Evolutionary conservation across 2,329 filamentous ascomycete genomes (phyloP), one percentile per base, ranked within the genome.

Genomic region (Sphaerulina populicola): DNA sequence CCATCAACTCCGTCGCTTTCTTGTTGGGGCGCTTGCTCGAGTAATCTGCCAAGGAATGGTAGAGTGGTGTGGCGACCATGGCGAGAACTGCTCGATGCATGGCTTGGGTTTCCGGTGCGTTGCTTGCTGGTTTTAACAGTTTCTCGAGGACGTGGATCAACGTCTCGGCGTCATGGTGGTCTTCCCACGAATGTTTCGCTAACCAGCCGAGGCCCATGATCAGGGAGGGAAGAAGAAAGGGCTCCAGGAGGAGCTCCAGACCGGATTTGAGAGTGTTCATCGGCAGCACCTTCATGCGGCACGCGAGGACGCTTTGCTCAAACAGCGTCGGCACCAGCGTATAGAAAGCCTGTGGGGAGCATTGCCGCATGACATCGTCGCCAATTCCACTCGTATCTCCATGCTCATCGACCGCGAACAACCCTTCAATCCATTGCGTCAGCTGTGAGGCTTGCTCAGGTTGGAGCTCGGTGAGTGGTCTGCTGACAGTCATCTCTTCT

Each of bases 281-380:
- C 1, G 77, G 77, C 4, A 94, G 68, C 37, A 79, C 74, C 5
- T 81, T 81, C 1, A 76, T 75, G n/a, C 79, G 78, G 58, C 81
- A 82, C 1, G 85, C 87, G 33, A 85, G 72, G 0, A 88, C 78
- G 38, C 85, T 87, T 59, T 88, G 84, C 58, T 84, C 78, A 64
- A 91, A 89, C 0, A 93, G 71, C 0, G 85, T 84, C 1, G 88
- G 85, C 11, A 89, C 81, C 3, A 93, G 74, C 14, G 86, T 71
- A 61, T 91, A 91, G 64, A 93, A 93, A 36, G 89, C 82, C 62
- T 90, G 86, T 1, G 88, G 88, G 1, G 83, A 82, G 60, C 87
- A 93, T 1, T 85, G 85, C 7, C 85, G 83, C 79, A 91, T 87
- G 6, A 91, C 72, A 52, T 91, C 87, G 61, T 93, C 87, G 6